Percentiles rank a stretch among this genome's conserved stretches.
Evolutionary conservation across 164 flowering plant genomes (phyloP).

Genomic region (Stephania yunnanensis): DNA sequence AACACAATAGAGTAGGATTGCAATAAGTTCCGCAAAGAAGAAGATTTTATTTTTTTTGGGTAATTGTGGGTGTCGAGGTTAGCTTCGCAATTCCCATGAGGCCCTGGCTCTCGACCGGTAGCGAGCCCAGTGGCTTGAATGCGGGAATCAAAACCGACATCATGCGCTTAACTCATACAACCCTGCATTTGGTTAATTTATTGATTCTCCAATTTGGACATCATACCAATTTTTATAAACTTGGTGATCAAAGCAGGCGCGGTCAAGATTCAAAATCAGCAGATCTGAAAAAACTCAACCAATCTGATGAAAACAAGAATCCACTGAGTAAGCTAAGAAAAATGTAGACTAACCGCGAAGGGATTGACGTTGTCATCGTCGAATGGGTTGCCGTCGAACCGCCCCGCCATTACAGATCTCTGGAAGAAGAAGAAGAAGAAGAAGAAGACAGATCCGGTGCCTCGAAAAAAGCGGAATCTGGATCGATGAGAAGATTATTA

Average conservation of each 20-base stretch:
- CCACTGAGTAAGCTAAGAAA: not conserved
- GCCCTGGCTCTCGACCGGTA: no score
- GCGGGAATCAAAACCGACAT: no score
- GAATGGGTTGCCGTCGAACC: conserved; percentile 52
- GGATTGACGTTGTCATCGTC: conserved; percentile 62
- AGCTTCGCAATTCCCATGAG: no score
- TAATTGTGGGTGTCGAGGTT: no score
- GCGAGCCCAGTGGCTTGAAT: no score
- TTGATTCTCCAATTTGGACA: no score
- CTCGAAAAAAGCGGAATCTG: not conserved
- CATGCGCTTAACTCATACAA: no score
- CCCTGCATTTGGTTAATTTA: no score
- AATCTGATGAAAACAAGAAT: not conserved
- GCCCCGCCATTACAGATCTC: conserved; percentile 36
- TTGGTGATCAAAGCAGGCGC: not conserved
- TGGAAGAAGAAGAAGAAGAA: not conserved
- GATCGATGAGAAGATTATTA: not conserved
- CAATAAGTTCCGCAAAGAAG: no score
- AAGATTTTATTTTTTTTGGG: no score
- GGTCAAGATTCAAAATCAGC: not conserved
- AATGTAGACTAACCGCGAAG: conserved; percentile 42
- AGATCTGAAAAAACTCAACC: not conserved
- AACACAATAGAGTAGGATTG: no score
- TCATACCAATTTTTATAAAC: no score
- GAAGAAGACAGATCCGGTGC: not conserved